These are phyloP conservation scores for Dunaliella sp. DNA, from an alignment of 139 green algal genomes.

Conservation along the genomic window DNA sequence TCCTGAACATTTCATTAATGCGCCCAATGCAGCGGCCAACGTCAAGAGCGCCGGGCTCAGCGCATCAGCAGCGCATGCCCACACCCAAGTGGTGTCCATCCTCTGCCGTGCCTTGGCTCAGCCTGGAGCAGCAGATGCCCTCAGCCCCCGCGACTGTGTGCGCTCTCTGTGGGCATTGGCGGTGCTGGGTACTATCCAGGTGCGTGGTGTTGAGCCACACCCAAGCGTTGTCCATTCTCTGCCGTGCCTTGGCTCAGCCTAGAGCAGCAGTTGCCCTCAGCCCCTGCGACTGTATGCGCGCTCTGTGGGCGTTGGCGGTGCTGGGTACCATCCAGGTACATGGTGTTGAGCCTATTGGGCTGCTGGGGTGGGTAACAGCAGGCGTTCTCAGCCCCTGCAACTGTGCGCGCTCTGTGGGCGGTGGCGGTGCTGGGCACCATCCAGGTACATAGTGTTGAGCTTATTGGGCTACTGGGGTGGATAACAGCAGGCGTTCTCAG, in stretches of 20 bases:
- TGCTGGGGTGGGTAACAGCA: too few relatives aligned
- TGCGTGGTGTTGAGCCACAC: not conserved
- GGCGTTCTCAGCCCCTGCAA: not conserved
- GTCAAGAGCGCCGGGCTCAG: not conserved
- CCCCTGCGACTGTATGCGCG: not conserved
- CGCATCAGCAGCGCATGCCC: not conserved
- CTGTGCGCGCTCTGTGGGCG: not conserved
- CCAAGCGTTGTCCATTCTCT: not conserved
- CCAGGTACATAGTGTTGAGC: not conserved
- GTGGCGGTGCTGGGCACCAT: not conserved
- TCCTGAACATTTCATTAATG: not conserved
- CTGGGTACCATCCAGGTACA: not conserved
- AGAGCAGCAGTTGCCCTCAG: not conserved
- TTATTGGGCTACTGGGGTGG: too few relatives aligned
- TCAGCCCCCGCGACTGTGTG: not conserved
- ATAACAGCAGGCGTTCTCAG: too few relatives aligned
- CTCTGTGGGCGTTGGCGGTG: not conserved
- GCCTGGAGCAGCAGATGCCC: not conserved
- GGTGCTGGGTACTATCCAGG: not conserved
- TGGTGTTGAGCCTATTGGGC: not conserved
- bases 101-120: not conserved
- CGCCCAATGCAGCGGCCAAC: not conserved
- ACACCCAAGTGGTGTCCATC: not conserved
- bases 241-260: not conserved
- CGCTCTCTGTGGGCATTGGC: not conserved